These are phyloP conservation scores for Inosperma sp. DNA, from an alignment of 768 basidiomycete genomes.

Conservation along the genomic window DNA sequence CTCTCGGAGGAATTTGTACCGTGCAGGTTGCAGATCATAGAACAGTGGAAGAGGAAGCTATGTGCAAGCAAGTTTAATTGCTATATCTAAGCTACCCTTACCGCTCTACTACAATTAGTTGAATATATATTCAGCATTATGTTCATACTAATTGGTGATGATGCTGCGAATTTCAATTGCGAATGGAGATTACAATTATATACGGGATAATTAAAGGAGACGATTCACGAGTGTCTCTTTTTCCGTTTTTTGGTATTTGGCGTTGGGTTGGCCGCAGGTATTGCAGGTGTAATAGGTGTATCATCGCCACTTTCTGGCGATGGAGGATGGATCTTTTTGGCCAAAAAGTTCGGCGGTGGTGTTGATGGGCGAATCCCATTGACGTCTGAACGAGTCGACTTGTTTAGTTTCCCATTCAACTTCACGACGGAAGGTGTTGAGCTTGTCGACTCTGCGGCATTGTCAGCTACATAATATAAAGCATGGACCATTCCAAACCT, in stretches of 20 bases:
- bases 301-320: slow-evolving; percentile 6
- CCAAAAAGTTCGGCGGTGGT: slow-evolving; percentile 2
- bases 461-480: background rate
- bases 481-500: slow-evolving; percentile 30
- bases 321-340: slow-evolving; percentile 3
- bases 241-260: slow-evolving; percentile 53
- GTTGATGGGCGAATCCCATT: slow-evolving; percentile 7
- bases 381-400: slow-evolving; percentile 1
- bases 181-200: background rate
- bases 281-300: background rate
- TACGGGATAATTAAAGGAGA: background rate
- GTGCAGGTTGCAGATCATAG: slow-evolving; percentile 10
- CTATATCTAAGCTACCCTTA: too few relatives aligned
- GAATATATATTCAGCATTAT: too few relatives aligned
- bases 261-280: slow-evolving; percentile 21
- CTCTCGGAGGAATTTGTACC: background rate
- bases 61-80: slow-evolving; percentile 3
- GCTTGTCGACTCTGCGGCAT: slow-evolving; percentile 1
- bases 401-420: slow-evolving; percentile 16
- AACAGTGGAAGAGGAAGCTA: background rate
- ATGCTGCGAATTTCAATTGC: too few relatives aligned
- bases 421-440: slow-evolving; percentile 9
- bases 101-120: too few relatives aligned
- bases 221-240: slow-evolving; percentile 25
- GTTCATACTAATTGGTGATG: too few relatives aligned